These are phyloP conservation scores for Paspalum notatum DNA, from an alignment of 176 grass and related monocot genomes.

Conservation along the genomic window DNA sequence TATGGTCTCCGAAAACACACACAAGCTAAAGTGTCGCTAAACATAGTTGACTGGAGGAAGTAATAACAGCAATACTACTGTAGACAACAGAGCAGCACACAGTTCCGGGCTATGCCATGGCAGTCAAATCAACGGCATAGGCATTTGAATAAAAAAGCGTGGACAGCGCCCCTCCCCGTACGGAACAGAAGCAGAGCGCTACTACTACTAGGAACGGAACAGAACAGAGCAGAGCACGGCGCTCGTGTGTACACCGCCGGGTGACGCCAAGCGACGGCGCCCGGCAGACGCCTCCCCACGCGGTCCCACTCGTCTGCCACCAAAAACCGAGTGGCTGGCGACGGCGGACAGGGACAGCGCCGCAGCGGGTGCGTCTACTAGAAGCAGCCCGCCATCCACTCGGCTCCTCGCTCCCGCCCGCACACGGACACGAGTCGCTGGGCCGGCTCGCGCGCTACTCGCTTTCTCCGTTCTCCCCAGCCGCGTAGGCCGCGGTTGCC, in stretches of 20 bases:
- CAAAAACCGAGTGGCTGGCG: background rate
- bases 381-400: background rate
- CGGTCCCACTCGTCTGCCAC: background rate
- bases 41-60: no score
- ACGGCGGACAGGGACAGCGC: background rate
- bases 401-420: background rate
- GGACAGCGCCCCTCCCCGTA: background rate
- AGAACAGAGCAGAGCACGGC: background rate
- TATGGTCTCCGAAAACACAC: no score
- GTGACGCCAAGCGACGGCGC: constrained; percentile 27
- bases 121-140: background rate
- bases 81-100: no score
- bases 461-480: constrained; percentile 59
- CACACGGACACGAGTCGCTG: background rate
- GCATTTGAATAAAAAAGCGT: background rate
- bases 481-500: constrained; percentile 73
- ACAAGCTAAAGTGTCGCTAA: no score
- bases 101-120: background rate
- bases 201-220: background rate
- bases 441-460: constrained; percentile 20
- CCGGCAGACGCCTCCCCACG: background rate
- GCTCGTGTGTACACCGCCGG: constrained; percentile 7
- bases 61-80: no score
- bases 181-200: background rate
- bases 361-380: background rate